A percentile compares a stretch with the other conserved stretches of the same genome.
Evolutionary conservation across 352 stramenopile species (phyloP).

Genomic region (Phytopythium boreale): DNA sequence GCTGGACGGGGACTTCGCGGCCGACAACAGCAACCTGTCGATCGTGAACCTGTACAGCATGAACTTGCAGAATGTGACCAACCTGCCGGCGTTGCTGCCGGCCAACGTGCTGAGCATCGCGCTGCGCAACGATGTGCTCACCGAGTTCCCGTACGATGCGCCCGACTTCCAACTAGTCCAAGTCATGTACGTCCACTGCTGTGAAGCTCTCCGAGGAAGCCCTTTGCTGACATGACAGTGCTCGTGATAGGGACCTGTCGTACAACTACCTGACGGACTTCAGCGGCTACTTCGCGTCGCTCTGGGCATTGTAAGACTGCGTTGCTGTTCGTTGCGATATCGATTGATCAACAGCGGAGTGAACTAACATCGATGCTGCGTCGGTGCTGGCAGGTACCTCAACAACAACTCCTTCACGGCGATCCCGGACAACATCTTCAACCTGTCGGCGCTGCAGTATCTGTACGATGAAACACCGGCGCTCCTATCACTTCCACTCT

Average conservation of each 20-base stretch:
- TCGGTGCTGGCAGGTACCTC: not conserved
- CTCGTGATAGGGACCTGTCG: constrained; percentile 5
- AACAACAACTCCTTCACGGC: constrained; percentile 7
- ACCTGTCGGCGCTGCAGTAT: not conserved
- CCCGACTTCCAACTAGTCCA: not conserved
- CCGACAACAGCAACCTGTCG: constrained; percentile 15
- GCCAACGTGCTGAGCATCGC: not conserved
- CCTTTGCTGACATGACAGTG: too few species aligned
- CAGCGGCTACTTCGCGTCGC: constrained; percentile 3
- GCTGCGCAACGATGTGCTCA: constrained; percentile 1
- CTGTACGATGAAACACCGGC: not conserved
- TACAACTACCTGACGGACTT: constrained; percentile 7
- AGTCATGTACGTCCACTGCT: constrained; percentile 4
- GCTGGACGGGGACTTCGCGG: constrained; percentile 16
- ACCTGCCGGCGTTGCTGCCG: constrained; percentile 3
- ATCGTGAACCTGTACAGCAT: constrained; percentile 18
- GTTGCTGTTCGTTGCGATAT: not conserved
- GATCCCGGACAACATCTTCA: constrained; percentile 1
- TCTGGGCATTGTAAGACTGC: not conserved
- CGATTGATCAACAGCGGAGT: not conserved
- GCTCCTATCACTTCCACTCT: not conserved
- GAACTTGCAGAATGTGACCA: constrained; percentile 8
- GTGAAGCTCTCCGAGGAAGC: too few species aligned
- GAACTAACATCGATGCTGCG: not conserved
- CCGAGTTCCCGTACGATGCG: constrained; percentile 1